A percentile compares a stretch with the other conserved stretches of the same genome.
Evolutionary conservation across 257 asterid genomes (phyloP).

Genomic region (Paulownia fortunei): DNA sequence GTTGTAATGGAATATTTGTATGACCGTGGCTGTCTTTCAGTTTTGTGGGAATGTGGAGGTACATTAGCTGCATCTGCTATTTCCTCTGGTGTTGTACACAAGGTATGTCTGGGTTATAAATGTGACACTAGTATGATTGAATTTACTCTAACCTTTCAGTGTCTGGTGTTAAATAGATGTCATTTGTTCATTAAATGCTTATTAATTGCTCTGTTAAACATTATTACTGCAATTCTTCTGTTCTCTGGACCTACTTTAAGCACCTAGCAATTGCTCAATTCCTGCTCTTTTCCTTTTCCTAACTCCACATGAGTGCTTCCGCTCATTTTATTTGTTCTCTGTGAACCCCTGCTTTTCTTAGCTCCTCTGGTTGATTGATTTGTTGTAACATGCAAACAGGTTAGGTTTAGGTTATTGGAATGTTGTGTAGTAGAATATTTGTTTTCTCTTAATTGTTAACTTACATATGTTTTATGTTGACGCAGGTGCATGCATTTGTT

Average conservation of each 20-base stretch:
- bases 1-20: constrained; percentile 83
- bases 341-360: background rate
- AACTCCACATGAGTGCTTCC: constrained; percentile 5
- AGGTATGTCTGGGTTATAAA: constrained; percentile 52
- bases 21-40: constrained; percentile 92
- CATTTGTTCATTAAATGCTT: background rate
- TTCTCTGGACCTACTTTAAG: background rate
- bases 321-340: background rate
- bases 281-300: background rate
- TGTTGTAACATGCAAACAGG: background rate
- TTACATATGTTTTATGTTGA: constrained; percentile 14
- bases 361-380: background rate
- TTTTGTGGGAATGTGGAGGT: constrained; percentile 99
- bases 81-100: constrained; percentile 89
- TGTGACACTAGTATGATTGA: background rate
- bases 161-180: background rate
- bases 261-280: background rate
- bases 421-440: background rate
- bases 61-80: constrained; percentile 94
- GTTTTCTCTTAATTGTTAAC: background rate
- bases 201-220: background rate
- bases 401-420: background rate
- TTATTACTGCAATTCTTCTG: background rate
- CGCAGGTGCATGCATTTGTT: constrained; percentile 91
- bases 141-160: background rate